Evolutionary conservation across 139 green algal species (phyloP), one percentile per base, ranked within the genome.

Genomic region (Parachlorella kessleri): DNA sequence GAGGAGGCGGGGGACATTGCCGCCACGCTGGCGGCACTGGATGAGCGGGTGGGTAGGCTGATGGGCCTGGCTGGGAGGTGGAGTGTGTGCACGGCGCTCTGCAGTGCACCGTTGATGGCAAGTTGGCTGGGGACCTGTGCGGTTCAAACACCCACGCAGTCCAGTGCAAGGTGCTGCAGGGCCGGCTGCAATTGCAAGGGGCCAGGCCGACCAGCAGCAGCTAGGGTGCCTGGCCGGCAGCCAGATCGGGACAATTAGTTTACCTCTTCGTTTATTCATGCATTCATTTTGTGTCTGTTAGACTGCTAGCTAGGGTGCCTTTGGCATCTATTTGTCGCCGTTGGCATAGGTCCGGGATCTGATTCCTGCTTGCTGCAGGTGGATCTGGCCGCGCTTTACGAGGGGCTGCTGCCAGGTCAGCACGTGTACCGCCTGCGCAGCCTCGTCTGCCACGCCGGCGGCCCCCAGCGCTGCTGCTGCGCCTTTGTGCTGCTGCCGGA

Each of bases 401-500:
- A 59, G 48, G 48, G 48, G 48, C 48, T 59, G 48, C 48, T 59
- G 48, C 48, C 48, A 18, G 48, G 48, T 14, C 48, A 59, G 48
- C 48, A 59, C 28, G 63, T 74, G 55, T 91, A 90, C 79, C 42
- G 73, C 59, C 86, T 94, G 66, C 72, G 81, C 76, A 82, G 78
- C 75, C 84, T 90, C 83, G 91, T 94, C 70, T 93, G 88, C 76
- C 95, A 94, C 86, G 94, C 94, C 70, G 92, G 92, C 37, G 30
- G n/a, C 65, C 65, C 39, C 7, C 30, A 24, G 24, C 65, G 30
- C 7, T 70, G 7, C 32, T 23, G 10, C 32, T 66, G 55, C 10
- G n/a, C 33, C 85, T 91, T 96, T 66, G 89, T 95, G 70, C 54
- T 80, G 55, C 40, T 86, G 74, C 67, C 37, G 1, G 66, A 83